phyloP scores from a whole-genome alignment of 2,329 filamentous ascomycete genomes.

The Fusarium chaquense region DNA sequence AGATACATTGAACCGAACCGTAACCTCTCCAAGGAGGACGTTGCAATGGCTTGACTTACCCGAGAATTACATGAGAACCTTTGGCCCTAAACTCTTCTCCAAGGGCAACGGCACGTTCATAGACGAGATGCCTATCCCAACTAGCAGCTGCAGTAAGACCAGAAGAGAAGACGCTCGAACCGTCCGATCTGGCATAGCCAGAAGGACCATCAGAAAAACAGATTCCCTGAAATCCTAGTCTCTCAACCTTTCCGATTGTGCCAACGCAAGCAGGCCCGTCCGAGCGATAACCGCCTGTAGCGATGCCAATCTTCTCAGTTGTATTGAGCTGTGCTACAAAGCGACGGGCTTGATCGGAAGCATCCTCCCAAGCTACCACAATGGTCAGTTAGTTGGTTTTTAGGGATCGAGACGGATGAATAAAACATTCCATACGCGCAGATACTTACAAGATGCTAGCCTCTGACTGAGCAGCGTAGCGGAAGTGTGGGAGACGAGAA shows the following conservation, averaged over 20 bases:
- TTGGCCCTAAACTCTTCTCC: slow-evolving; percentile 74
- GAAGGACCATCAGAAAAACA: slow-evolving; percentile 56
- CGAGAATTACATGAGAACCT: slow-evolving; percentile 76
- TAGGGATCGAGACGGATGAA: background rate
- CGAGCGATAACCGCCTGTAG: slow-evolving; percentile 43
- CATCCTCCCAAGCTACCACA: background rate
- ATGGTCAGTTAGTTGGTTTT: background rate
- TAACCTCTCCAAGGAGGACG: background rate
- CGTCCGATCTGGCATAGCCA: slow-evolving; percentile 49
- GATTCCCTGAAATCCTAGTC: slow-evolving; percentile 56
- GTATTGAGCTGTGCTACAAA: slow-evolving; percentile 40
- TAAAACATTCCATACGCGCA: background rate
- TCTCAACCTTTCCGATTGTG: slow-evolving; percentile 51
- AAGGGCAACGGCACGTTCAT: slow-evolving; percentile 66
- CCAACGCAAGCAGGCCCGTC: slow-evolving; percentile 39
- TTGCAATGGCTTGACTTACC: background rate
- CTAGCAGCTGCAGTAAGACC: slow-evolving; percentile 70
- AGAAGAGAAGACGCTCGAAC: slow-evolving; percentile 58
- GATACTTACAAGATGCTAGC: slow-evolving; percentile 3
- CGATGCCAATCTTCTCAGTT: slow-evolving; percentile 49
- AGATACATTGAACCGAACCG: background rate
- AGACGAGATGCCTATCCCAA: slow-evolving; percentile 79
- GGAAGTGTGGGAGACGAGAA: background rate
- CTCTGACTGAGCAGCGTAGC: background rate
- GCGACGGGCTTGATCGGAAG: background rate